Base-by-base conservation (phyloP, 2,329 filamentous ascomycete genomes). In the Clarireedia monteithiana region DNA sequence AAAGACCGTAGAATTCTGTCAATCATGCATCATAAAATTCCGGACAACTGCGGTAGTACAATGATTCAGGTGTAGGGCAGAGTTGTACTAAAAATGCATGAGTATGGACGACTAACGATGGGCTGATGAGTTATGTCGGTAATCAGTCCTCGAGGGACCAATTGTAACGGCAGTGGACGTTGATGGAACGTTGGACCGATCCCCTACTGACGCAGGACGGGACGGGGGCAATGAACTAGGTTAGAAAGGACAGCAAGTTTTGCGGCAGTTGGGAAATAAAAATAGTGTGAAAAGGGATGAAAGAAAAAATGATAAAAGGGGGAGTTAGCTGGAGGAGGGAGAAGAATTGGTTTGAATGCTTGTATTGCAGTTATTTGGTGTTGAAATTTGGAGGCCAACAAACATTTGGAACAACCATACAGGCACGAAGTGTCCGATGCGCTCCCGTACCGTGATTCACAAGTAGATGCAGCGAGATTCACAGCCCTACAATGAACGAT, bases 121-220 rank as follows among this genome's bases (percentile, higher is more conserved):
- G 48, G 52, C 52, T 54, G 45, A 54, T 50, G 45, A 42, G 15
- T 14, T 42, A 54, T 49, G 52, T 54, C 50, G 52, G 52, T 54
- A 45, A 54, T 42, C 52, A 44, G 53, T 50, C 53, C 53, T 55
- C 53, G 53, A 55, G 53, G 47, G 53, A 50, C 38, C 53, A 55
- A 55, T 50, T 52, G 54, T 56, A 45, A 58, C 58, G 59, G 59
- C 60, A 63, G 48, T 62, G 48, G 56, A 58, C 49, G 46, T 60
- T 60, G 53, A 51, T 51, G 47, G 47, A 58, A 45, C 24, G 53
- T 56, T 55, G 45, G 53, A 54, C 52, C 27, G 36, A 50, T 34
- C 30, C 45, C 52, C 52, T 42, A 54, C 23, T 26, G 45, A 40
- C 7, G 52, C 52, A 50, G 9, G 10, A 12, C 30, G 9, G 30